Conservation (phyloP, 352 stramenopile genomes). For the Phytophthora litchii region DNA sequence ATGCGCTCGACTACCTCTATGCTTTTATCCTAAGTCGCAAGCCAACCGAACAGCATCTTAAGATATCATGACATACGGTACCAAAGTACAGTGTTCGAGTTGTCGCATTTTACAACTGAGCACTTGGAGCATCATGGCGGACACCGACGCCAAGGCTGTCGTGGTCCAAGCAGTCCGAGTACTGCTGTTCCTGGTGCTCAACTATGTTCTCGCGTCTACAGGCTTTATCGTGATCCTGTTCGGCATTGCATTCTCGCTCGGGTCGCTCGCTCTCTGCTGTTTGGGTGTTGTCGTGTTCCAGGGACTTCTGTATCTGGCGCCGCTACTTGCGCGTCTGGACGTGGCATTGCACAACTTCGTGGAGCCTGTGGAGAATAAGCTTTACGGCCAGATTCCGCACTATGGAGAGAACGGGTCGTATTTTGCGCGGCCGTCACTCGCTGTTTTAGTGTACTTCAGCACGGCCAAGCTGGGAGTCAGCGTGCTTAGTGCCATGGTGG, state of each 20-base stretch:
- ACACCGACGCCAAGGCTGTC: constrained; percentile 6
- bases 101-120: constrained; percentile 25
- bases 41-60: not conserved
- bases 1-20: constrained; percentile 4
- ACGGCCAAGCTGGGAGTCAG: constrained; percentile 49
- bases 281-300: constrained; percentile 69
- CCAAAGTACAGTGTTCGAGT: constrained; percentile 7
- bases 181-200: constrained; percentile 66
- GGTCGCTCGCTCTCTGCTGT: constrained; percentile 69
- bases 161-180: constrained; percentile 24
- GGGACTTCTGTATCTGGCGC: constrained; percentile 60
- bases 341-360: constrained; percentile 71
- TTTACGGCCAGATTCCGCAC: constrained; percentile 40
- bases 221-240: constrained; percentile 62
- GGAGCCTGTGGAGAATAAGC: constrained; percentile 39
- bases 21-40: constrained; percentile 13
- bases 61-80: constrained; percentile 25
- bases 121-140: constrained; percentile 16
- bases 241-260: constrained; percentile 51
- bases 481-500: constrained; percentile 41
- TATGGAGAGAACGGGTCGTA: constrained; percentile 33
- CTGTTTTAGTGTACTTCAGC: constrained; percentile 50
- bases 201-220: constrained; percentile 53
- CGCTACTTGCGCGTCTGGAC: constrained; percentile 56
- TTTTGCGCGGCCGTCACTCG: constrained; percentile 35